These are phyloP conservation scores for Mortierella sp. DNA, from an alignment of 371 early-diverging fungal genomes.

Conservation along the genomic window DNA sequence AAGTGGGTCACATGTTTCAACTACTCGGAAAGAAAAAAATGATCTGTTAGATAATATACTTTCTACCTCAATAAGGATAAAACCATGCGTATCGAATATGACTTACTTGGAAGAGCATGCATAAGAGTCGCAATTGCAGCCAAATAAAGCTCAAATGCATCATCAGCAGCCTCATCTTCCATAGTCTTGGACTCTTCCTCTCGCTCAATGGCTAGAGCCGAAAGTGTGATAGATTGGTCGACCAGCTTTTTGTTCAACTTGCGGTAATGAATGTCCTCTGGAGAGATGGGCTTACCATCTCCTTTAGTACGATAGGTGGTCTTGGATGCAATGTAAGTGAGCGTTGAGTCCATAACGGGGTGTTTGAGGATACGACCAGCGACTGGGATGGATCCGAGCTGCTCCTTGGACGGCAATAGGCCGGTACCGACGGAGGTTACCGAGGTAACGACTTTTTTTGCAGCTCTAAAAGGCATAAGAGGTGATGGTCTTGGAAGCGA, in stretches of 20 bases:
- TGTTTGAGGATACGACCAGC: constrained; percentile 56
- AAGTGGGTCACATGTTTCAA: constrained; percentile 60
- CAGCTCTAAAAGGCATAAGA: constrained; percentile 44
- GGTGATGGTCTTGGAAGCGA: constrained; percentile 49
- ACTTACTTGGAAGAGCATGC: constrained; percentile 68
- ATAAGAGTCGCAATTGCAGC: constrained; percentile 63
- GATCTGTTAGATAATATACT: background rate
- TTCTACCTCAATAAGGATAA: background rate
- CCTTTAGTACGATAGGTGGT: constrained; percentile 21
- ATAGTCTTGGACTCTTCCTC: constrained; percentile 50
- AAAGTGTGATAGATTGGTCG: constrained; percentile 61
- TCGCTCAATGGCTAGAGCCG: constrained; percentile 62
- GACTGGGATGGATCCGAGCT: constrained; percentile 52
- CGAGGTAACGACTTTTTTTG: constrained; percentile 43
- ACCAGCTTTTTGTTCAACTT: constrained; percentile 60
- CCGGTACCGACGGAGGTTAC: constrained; percentile 53
- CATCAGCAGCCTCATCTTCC: constrained; percentile 61
- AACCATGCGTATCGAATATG: background rate
- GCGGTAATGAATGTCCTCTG: constrained; percentile 39
- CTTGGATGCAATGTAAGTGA: constrained; percentile 55
- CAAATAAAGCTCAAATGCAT: constrained; percentile 66
- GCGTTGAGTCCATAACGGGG: constrained; percentile 57
- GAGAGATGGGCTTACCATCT: constrained; percentile 19
- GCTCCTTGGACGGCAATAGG: constrained; percentile 50
- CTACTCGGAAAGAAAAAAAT: constrained; percentile 33